Base-by-base conservation (phyloP, 1,284 basidiomycete genomes). In the Retiboletus flavoniger region DNA sequence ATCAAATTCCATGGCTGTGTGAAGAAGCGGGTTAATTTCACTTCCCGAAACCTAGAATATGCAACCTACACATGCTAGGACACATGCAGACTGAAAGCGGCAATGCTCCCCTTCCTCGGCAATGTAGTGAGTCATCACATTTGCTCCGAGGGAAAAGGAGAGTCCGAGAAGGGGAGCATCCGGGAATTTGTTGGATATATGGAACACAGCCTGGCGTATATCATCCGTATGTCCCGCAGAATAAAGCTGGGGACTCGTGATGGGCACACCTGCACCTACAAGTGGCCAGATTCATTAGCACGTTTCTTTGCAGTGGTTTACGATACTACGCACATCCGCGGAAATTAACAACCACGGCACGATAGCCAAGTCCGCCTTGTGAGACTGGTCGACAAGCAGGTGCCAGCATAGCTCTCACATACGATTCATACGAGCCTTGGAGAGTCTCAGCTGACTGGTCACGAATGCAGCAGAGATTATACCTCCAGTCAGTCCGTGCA, bases 101-200 rank as follows among this genome's bases (percentile, higher is more conserved):
- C 87, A 89, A 9, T 76, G 65, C n/a, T 81, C 78, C 9, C 90
- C 90, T 67, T 95, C 89, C 71, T 97, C 88, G 7, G 91, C 94
- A 47, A 96, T 75, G 72, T 97, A 98, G 58, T 93, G 83, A n/a
- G 92, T 89, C 58, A 99, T 74, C 40, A 98, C 88, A 65, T 93
- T 93, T 36, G 95, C 93, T 48, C 96, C 97, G 44, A 99, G 83
- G 3, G 93, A 97, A 75, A 98, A 99, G 7, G 94, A 94, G 28
- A 97, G 74, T 11, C 92, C 96, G 32, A 95, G 75, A 38, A 98
- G 75, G 7, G 88, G 89, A 0, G 95, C 92, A 21, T 80, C 73
- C 3, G 97, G 95, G 64, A 88, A 95, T 55, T 76, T 73, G 55
- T 83, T 72, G 6, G 85, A 78, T 49, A 98, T 82, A 72, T 91